Base-by-base conservation (phyloP, 257 asterid genomes). In the Salvia miltiorrhiza region DNA sequence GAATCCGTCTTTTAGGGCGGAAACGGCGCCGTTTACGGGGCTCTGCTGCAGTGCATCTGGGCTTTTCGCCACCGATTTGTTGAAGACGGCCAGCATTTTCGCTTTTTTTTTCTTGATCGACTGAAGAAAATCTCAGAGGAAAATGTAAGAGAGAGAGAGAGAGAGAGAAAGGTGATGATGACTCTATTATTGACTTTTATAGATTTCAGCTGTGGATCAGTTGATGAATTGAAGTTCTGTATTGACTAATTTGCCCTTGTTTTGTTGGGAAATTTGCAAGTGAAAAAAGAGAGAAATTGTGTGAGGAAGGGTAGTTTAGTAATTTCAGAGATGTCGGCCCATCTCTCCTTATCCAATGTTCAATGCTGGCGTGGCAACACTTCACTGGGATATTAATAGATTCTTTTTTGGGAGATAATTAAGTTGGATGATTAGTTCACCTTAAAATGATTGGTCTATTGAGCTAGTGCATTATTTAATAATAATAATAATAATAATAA, bases 31-130 rank as follows among this genome's bases (percentile, higher is more conserved):
- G 41, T 67, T 62, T 11, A 67, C 75, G 2, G 91, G 79, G 49
- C 53, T 80, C 78, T 90, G 96, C 66, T 74, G 74, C 57, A 90
- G 53, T 8, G 92, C 97, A 59, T 88, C 96, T 3, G 97, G 97
- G 87, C 88, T 73, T 65, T 90, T 88, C 0, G 96, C 95, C 32
- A 89, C 92, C 20, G 92, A 80, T 76, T 89, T 87, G 37, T 85
- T 80, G 58, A 89, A 76, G 41, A 87, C 92, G 24, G 92, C 96
- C 78, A 89, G 58, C 97, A 88, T 88, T 67, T 43, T 82, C 32
- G n/a, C 1, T 4, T n/a, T 3, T 33, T 10, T 16, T 52, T 54
- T 13, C 19, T 17, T 55, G 28, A 9, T 10, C 21, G 19, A 50
- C 62, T 10, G 33, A 10, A 49, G 21, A 35, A 33, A 52, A 53